phyloP scores from a whole-genome alignment of 805 yeast genomes.

The Saccharomyces paradoxus region DNA sequence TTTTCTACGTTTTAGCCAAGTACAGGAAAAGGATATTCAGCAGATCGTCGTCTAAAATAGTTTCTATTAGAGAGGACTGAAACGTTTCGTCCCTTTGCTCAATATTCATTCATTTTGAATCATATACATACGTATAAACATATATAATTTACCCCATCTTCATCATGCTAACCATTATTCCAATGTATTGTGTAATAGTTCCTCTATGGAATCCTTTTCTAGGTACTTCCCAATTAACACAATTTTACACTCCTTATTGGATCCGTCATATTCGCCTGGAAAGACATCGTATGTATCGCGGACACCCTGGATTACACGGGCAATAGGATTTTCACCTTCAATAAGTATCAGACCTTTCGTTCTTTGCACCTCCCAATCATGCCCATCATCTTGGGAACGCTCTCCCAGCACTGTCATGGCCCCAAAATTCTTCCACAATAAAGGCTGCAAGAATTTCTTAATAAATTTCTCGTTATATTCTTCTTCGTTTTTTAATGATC shows the following conservation, averaged over 20 bases:
- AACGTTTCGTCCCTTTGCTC: background rate
- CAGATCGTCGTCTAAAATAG: conserved; percentile 13
- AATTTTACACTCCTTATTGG: conserved; percentile 41
- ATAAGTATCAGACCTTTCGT: conserved; percentile 64
- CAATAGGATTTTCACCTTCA: conserved; percentile 30
- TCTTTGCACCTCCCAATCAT: conserved; percentile 59
- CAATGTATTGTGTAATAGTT: conserved; percentile 12
- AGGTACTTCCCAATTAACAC: conserved; percentile 72
- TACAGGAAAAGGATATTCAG: conserved; percentile 9
- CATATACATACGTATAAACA: background rate
- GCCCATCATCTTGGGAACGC: background rate
- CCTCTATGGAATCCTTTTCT: conserved; percentile 28
- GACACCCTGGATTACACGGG: conserved; percentile 79
- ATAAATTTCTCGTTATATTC: conserved; percentile 44
- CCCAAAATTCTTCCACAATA: conserved; percentile 62
- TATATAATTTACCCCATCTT: background rate
- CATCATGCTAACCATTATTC: background rate
- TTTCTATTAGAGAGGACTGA: conserved; percentile 23
- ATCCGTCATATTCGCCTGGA: conserved; percentile 30
- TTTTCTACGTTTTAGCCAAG: conserved; percentile 12
- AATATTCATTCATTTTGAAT: background rate
- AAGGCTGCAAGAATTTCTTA: conserved; percentile 48
- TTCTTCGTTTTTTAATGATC: conserved; percentile 27
- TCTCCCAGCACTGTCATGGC: conserved; percentile 32
- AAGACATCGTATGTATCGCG: conserved; percentile 83